Base-by-base conservation (phyloP, 345 rosid genomes). In the Dipteronia dyeriana region DNA sequence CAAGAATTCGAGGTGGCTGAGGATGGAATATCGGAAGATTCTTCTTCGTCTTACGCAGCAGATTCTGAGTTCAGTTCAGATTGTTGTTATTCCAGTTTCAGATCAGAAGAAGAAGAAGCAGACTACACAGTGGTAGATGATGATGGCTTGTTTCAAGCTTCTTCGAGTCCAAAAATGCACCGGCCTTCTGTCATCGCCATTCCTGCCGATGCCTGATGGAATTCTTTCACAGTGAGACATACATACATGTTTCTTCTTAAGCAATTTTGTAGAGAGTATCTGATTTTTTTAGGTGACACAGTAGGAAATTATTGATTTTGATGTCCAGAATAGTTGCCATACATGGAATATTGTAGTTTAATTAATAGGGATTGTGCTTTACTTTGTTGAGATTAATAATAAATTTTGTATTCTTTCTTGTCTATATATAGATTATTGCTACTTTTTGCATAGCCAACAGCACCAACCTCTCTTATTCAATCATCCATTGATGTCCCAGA, bases 1-100 rank as follows among this genome's bases (percentile, higher is more conserved):
- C 39, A 20, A 53, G 75, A 34, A n/a, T 17, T 60, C 4, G 74
- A 13, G 56, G 83, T 66, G 68, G 71, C 66, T 53, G 19, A 3
- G 39, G 72, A 78, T 53, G 68, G 25, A 14, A 67, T 22, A 19
- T 34, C 43, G 1, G 43, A 65, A 19, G 63, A 22, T 20, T 59
- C 63, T 0, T 20, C 2, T 3, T 59, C 25, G 9, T 59, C 20
- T 59, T 34, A 34, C 4, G 38, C 0, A 34, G 63, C 45, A 8
- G 63, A 59, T 59, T 59, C 63, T 4, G 25, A 59, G 4, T 59
- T 9, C 63, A 59, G 63, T 59, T 59, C 63, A 59, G 20, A 19
- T 6, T 34, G 38, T 34, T 34, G 38, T 34, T 59, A 20, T 59
- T 59, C 63, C 3, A 59, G 25, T 20, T 59, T 20, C 17, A 59